A percentile compares a stretch with the other conserved stretches of the same genome.
phyloP scores from a whole-genome alignment of 306 rosid genomes.

The Rosa multiflora region DNA sequence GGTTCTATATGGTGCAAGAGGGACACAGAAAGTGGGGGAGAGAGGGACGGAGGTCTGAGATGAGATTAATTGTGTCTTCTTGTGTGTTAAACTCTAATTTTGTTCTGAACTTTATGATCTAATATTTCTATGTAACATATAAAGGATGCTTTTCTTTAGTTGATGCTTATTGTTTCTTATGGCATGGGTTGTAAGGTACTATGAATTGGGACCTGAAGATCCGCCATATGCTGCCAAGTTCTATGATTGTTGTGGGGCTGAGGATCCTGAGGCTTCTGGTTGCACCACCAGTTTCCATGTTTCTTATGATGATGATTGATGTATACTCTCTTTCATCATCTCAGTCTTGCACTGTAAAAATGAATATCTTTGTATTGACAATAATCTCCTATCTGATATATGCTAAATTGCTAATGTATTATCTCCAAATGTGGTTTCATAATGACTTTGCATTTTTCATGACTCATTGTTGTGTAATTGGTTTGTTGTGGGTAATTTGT shows the following conservation, averaged over 20 bases:
- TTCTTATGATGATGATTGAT: slow-evolving; percentile 70
- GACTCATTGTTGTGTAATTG: neutral
- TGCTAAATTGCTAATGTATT: neutral
- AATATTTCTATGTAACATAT: neutral
- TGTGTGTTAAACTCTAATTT: neutral
- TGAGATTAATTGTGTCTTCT: neutral
- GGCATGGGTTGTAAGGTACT: slow-evolving; percentile 51
- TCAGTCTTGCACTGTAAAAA: neutral
- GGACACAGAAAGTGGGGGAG: no score
- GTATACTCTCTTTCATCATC: slow-evolving; percentile 15
- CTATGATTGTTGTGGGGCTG: slow-evolving; percentile 96
- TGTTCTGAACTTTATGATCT: neutral
- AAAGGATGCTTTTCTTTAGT: neutral
- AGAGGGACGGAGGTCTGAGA: neutral
- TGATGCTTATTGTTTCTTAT: slow-evolving; percentile 23
- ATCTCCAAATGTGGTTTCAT: neutral
- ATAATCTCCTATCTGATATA: slow-evolving; percentile 7
- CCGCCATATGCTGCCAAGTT: slow-evolving; percentile 88
- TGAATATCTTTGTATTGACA: neutral
- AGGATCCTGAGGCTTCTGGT: slow-evolving; percentile 71
- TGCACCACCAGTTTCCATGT: slow-evolving; percentile 77
- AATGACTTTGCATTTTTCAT: neutral
- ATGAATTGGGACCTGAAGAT: slow-evolving; percentile 74
- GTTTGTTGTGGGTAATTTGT: neutral
- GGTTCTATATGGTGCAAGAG: no score